These are phyloP conservation scores for Rhamnella rubrinervis DNA, from an alignment of 331 rosid genomes.

Conservation along the genomic window DNA sequence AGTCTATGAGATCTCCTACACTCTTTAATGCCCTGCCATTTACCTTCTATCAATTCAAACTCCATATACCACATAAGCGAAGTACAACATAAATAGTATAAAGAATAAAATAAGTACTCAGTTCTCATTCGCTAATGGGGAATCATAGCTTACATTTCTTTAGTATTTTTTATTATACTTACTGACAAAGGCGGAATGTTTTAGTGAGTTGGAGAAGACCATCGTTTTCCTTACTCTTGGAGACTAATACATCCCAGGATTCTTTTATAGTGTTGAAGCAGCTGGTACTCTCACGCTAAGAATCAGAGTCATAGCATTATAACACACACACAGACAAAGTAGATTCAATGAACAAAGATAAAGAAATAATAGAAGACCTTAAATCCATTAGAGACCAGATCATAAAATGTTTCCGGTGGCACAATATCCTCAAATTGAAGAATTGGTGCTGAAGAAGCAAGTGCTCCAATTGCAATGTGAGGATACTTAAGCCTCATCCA, in stretches of 20 bases:
- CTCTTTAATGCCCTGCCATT: conserved; percentile 48
- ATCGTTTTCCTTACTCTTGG: conserved; percentile 40
- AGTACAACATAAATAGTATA: neutral
- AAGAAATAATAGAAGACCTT: conserved; percentile 37
- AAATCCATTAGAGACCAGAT: conserved; percentile 71
- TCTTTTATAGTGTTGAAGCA: conserved; percentile 72
- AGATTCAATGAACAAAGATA: conserved; percentile 1
- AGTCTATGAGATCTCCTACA: conserved; percentile 44
- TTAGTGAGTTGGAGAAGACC: conserved; percentile 60
- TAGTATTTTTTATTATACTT: conserved; percentile 20
- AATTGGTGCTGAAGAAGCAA: conserved; percentile 89
- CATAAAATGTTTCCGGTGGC: conserved; percentile 67
- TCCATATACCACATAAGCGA: conserved; percentile 11
- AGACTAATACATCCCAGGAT: conserved; percentile 54
- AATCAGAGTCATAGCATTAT: conserved; percentile 11
- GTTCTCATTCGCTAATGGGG: neutral
- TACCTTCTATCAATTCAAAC: conserved; percentile 25
- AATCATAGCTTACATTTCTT: neutral
- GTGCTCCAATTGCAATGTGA: conserved; percentile 79
- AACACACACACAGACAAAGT: neutral
- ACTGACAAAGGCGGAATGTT: conserved; percentile 64
- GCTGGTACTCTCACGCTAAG: conserved; percentile 69
- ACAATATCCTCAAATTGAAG: conserved; percentile 86
- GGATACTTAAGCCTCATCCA: conserved; percentile 99
- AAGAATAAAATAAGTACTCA: neutral